phyloP scores from a whole-genome alignment of 202 grass and related monocot genomes.

The Eragrostis tef region DNA sequence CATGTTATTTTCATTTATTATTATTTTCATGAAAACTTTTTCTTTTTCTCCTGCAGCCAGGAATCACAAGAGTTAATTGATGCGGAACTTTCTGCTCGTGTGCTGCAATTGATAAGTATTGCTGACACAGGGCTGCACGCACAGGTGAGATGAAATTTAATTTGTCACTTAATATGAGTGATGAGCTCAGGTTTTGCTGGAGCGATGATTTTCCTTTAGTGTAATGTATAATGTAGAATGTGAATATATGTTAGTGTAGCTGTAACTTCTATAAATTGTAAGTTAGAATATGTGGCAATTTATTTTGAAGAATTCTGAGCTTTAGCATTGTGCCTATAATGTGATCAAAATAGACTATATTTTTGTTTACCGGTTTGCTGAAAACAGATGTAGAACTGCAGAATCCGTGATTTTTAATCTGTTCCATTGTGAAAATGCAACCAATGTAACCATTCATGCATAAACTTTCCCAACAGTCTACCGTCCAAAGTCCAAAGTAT shows the following conservation, averaged over 20 bases:
- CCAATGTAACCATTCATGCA: background rate
- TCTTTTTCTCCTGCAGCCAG: slow-evolving; percentile 58
- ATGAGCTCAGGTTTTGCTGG: slow-evolving; percentile 17
- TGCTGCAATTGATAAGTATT: slow-evolving; percentile 92
- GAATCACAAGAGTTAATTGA: slow-evolving; percentile 97
- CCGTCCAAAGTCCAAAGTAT: background rate
- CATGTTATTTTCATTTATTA: slow-evolving; percentile 29
- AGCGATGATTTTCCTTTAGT: slow-evolving; percentile 20
- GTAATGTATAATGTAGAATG: slow-evolving; percentile 29
- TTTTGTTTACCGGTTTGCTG: background rate
- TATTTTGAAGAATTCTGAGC: slow-evolving; percentile 14
- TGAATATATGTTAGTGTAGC: background rate
- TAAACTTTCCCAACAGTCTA: background rate
- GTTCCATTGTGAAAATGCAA: background rate
- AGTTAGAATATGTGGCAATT: slow-evolving; percentile 6
- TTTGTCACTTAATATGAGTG: slow-evolving; percentile 32
- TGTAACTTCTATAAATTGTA: background rate
- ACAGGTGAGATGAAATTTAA: slow-evolving; percentile 68
- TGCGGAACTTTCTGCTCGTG: slow-evolving; percentile 91
- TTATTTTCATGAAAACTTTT: slow-evolving; percentile 34
- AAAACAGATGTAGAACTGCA: background rate
- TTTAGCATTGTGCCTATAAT: slow-evolving; percentile 8
- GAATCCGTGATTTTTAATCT: slow-evolving; percentile 17
- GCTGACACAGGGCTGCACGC: slow-evolving; percentile 74
- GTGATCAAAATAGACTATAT: background rate